Conservation (phyloP, 352 stramenopile genomes). For the Phytophthora boehmeriae region DNA sequence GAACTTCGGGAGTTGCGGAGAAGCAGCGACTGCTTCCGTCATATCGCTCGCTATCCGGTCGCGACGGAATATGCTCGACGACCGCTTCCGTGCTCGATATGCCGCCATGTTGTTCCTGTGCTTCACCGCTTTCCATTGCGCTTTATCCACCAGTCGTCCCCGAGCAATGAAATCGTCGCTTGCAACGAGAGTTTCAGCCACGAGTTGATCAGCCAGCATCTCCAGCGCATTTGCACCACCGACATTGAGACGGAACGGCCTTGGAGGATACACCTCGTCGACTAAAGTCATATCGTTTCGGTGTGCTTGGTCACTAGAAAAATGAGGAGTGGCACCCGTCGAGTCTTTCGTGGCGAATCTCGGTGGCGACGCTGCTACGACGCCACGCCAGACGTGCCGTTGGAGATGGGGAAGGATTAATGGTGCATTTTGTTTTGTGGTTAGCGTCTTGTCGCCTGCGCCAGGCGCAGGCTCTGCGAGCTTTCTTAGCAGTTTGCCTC, state of each 20-base stretch:
- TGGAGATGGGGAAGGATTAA: not conserved
- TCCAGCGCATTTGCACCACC: constrained; percentile 42
- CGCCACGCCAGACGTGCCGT: not conserved
- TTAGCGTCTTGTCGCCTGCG: constrained; percentile 12
- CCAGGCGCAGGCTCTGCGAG: constrained; percentile 9
- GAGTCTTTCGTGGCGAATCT: not conserved
- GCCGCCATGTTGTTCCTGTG: constrained; percentile 45
- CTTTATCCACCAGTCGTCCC: constrained; percentile 29
- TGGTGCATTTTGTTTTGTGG: not conserved
- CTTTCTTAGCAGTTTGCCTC: too few relatives aligned
- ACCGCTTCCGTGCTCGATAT: constrained; percentile 36
- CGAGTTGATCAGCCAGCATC: constrained; percentile 49
- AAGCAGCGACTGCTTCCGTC: constrained; percentile 25
- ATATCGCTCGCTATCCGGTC: constrained; percentile 26
- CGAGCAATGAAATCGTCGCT: constrained; percentile 52
- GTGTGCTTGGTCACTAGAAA: not conserved
- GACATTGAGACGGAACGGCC: constrained; percentile 26
- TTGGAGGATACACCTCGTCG: constrained; percentile 15
- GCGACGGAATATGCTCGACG: constrained; percentile 29
- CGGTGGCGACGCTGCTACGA: not conserved
- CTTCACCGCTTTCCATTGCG: constrained; percentile 54
- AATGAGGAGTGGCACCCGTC: not conserved
- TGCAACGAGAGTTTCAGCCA: constrained; percentile 52
- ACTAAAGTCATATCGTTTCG: not conserved
- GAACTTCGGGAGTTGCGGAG: constrained; percentile 30